Evolutionary conservation across 2,329 filamentous ascomycete species (phyloP).

Genomic region (Sporothrix variecibatus): DNA sequence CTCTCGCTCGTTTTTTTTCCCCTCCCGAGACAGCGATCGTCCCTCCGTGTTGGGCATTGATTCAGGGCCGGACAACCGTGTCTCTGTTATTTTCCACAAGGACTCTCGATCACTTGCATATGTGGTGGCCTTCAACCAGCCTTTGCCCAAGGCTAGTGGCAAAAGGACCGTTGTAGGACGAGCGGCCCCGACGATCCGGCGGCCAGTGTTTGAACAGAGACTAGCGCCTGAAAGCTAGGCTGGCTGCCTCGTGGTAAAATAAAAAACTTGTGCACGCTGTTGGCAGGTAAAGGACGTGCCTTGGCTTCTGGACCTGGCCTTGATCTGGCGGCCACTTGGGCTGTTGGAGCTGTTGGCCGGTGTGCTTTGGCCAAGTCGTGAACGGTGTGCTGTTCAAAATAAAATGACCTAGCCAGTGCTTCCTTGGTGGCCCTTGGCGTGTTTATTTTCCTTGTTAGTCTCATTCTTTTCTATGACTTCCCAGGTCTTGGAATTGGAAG

Average conservation of each 20-base stretch:
- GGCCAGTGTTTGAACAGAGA: slow-evolving; percentile 20
- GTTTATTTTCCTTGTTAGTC: neutral
- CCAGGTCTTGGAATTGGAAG: neutral
- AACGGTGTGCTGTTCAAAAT: neutral
- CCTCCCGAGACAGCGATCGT: neutral
- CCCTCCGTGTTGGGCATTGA: neutral
- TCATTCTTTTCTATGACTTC: neutral
- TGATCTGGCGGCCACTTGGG: neutral
- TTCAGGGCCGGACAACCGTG: neutral
- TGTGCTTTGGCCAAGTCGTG: neutral
- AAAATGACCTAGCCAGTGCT: neutral
- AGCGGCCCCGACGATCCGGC: slow-evolving; percentile 28
- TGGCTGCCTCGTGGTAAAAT: slow-evolving; percentile 9
- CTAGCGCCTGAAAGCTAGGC: slow-evolving; percentile 1
- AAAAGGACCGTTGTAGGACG: slow-evolving; percentile 25
- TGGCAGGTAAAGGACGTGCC: neutral
- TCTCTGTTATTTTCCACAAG: neutral
- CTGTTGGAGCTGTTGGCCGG: neutral
- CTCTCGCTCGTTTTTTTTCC: neutral
- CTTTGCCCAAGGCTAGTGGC: neutral
- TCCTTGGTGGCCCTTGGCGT: neutral
- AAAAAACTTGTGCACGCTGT: neutral
- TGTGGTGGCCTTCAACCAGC: neutral
- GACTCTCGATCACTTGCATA: neutral
- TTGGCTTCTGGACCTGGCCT: neutral